Percentiles rank a stretch among this genome's conserved stretches.
phyloP scores from a whole-genome alignment of 768 basidiomycete genomes.

The Gloeostereum incarnatum region DNA sequence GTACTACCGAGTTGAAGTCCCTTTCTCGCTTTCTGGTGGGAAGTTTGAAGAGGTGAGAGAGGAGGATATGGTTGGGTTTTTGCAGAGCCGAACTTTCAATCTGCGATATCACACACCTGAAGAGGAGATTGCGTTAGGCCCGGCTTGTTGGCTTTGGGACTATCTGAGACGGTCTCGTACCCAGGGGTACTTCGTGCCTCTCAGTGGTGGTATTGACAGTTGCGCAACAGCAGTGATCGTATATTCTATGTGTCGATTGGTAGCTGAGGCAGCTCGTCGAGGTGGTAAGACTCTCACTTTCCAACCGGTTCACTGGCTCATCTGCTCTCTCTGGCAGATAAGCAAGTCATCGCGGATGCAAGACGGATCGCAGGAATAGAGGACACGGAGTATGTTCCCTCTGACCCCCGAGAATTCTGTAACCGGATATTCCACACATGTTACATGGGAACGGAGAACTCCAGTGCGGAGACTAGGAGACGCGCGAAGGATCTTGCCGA shows the following conservation, averaged over 20 bases:
- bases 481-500: slow-evolving; percentile 82
- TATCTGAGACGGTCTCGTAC: slow-evolving; percentile 90
- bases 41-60: slow-evolving; percentile 57
- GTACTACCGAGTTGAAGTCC: slow-evolving; percentile 79
- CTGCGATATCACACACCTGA: slow-evolving; percentile 80
- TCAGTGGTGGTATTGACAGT: slow-evolving; percentile 95
- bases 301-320: neutral
- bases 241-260: slow-evolving; percentile 92
- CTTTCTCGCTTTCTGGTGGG: slow-evolving; percentile 70
- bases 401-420: slow-evolving; percentile 82
- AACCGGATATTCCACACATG: slow-evolving; percentile 91
- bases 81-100: slow-evolving; percentile 27
- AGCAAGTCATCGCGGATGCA: slow-evolving; percentile 86
- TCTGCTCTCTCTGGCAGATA: slow-evolving; percentile 32
- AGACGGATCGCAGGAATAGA: slow-evolving; percentile 83
- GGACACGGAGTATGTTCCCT: slow-evolving; percentile 74
- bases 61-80: slow-evolving; percentile 32
- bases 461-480: slow-evolving; percentile 73
- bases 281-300: slow-evolving; percentile 45
- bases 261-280: slow-evolving; percentile 64
- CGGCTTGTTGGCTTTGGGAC: slow-evolving; percentile 99
- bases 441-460: slow-evolving; percentile 99
- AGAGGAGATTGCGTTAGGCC: slow-evolving; percentile 99
- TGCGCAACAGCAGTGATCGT: slow-evolving; percentile 96
- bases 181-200: slow-evolving; percentile 91